A percentile compares a stretch with the other conserved stretches of the same genome.
Evolutionary conservation across 495 filamentous ascomycete genomes (phyloP).

Genomic region (Alectoria sarmentosa): DNA sequence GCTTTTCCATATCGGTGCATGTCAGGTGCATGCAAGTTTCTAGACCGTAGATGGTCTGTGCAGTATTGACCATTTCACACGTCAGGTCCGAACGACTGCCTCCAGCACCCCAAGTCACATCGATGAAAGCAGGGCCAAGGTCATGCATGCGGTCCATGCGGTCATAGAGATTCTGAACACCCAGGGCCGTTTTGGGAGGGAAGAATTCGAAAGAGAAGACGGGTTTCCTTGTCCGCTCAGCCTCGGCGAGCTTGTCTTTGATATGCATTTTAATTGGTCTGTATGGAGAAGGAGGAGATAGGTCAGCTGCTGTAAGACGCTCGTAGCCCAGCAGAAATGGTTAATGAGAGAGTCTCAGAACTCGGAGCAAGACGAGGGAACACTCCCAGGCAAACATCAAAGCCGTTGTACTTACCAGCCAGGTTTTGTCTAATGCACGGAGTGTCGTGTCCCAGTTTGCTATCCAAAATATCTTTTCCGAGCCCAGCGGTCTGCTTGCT

Average conservation of each 20-base stretch:
- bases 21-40: conserved; percentile 99
- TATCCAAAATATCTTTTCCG: conserved; percentile 40
- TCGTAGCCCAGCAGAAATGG: not conserved
- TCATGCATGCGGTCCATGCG: conserved; percentile 98
- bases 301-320: not conserved
- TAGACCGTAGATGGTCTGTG: conserved; percentile 91
- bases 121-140: conserved; percentile 89
- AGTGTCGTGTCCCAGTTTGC: not conserved
- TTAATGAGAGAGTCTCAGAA: too few relatives aligned
- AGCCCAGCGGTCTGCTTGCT: conserved; percentile 40
- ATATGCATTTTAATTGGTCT: conserved; percentile 60
- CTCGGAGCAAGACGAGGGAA: not conserved
- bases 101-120: conserved; percentile 98
- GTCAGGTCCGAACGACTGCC: conserved; percentile 86
- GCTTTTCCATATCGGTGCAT: conserved; percentile 93
- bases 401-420: not conserved
- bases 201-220: conserved; percentile 99
- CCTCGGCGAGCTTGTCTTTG: conserved; percentile 81
- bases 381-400: too few relatives aligned
- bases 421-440: not conserved
- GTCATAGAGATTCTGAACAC: conserved; percentile 99
- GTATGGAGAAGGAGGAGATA: not conserved
- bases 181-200: conserved; percentile 95
- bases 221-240: conserved; percentile 63
- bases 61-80: conserved; percentile 94